Evolutionary conservation across 768 basidiomycete species (phyloP).

Genomic region (Tephrocybe sp.): DNA sequence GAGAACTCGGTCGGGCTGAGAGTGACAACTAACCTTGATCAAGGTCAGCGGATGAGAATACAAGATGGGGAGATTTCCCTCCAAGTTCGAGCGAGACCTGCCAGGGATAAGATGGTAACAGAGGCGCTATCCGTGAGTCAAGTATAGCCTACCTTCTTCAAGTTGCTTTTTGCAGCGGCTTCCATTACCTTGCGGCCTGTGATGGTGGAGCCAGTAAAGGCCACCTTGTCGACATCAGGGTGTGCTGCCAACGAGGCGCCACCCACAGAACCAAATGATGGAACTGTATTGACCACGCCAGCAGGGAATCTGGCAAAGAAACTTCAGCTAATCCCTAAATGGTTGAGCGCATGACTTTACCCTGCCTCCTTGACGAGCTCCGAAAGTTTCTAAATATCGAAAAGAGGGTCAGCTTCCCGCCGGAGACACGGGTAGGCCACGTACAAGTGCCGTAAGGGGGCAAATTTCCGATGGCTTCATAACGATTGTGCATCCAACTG

Average conservation of each 20-base stretch:
- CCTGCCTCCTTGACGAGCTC: conserved; percentile 83
- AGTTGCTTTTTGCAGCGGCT: conserved; percentile 88
- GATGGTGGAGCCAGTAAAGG: conserved; percentile 90
- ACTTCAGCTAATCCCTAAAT: not conserved
- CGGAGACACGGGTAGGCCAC: conserved; percentile 14
- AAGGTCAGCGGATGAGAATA: conserved; percentile 90
- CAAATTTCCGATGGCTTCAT: conserved; percentile 94
- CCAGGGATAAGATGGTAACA: conserved; percentile 13
- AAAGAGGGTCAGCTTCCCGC: not conserved
- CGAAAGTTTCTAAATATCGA: conserved; percentile 62
- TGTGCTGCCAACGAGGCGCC: conserved; percentile 85
- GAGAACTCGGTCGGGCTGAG: no score
- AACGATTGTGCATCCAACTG: conserved; percentile 88
- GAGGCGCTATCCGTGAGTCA: not conserved
- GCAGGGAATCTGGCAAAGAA: conserved; percentile 67
- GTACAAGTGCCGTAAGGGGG: conserved; percentile 77
- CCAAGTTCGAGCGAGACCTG: conserved; percentile 91
- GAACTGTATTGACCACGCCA: conserved; percentile 87
- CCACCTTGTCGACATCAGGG: conserved; percentile 87
- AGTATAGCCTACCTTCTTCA: conserved; percentile 69
- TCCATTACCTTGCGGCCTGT: conserved; percentile 91
- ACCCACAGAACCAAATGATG: conserved; percentile 77
- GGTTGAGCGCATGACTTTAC: conserved; percentile 35
- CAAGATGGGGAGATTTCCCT: conserved; percentile 85
- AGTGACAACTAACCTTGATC: conserved; percentile 64